phyloP scores from a whole-genome alignment of 2,329 filamentous ascomycete species.

The Arthrocladium fulminans region DNA sequence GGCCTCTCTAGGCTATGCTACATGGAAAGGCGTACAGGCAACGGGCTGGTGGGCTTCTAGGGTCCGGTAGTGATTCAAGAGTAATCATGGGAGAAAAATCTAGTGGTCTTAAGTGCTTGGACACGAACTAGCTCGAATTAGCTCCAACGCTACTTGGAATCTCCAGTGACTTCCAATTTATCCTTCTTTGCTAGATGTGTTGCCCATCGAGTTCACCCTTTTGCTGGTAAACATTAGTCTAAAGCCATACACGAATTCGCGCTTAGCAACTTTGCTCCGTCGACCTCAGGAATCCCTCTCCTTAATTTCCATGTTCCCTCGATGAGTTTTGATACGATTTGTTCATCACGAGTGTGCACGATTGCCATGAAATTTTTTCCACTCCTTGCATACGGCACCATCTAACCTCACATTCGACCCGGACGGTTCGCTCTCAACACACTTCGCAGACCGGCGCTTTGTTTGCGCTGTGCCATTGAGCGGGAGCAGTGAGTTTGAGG shows the following conservation, averaged over 20 bases:
- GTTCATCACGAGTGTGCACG: slow-evolving; percentile 4
- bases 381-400: slow-evolving; percentile 8
- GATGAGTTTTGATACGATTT: slow-evolving; percentile 4
- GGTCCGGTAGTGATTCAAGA: too few relatives aligned
- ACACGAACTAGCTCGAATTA: neutral
- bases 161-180: neutral
- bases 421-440: neutral
- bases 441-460: neutral
- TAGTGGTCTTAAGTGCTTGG: neutral
- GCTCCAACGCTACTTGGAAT: neutral
- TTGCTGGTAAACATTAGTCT: slow-evolving; percentile 4
- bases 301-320: slow-evolving; percentile 1
- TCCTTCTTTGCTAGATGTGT: neutral
- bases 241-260: slow-evolving; percentile 1
- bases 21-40: neutral
- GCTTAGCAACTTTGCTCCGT: slow-evolving; percentile 6
- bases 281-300: neutral
- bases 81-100: neutral
- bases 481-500: neutral
- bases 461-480: neutral
- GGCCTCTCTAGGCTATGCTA: neutral
- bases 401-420: slow-evolving; percentile 2
- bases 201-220: neutral
- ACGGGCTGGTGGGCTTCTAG: neutral
- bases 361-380: slow-evolving; percentile 9